phyloP scores from a whole-genome alignment of 2,329 filamentous ascomycete genomes.

The Dothidotthia symphoricarpi region DNA sequence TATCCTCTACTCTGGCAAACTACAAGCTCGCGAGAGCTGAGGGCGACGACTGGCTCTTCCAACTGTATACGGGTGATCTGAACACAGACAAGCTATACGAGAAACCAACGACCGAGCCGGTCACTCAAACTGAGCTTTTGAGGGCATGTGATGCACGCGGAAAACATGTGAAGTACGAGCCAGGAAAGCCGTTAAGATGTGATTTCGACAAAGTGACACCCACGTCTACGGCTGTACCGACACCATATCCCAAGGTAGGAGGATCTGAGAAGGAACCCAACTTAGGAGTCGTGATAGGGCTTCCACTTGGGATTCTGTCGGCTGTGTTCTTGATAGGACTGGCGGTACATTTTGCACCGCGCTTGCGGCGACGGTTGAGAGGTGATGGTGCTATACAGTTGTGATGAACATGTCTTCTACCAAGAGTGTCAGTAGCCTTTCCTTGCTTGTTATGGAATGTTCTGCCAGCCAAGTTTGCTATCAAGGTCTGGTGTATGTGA shows the following conservation, averaged over 20 bases:
- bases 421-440: too few relatives aligned
- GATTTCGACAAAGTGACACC: neutral
- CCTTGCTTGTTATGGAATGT: too few relatives aligned
- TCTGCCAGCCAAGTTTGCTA: too few relatives aligned
- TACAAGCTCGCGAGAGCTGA: constrained; percentile 3
- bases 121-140: neutral
- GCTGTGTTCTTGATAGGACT: neutral
- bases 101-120: neutral
- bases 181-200: neutral
- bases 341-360: neutral
- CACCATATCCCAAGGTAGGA: neutral
- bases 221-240: neutral
- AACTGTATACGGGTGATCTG: constrained; percentile 1
- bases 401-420: neutral
- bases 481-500: too few relatives aligned
- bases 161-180: constrained; percentile 1
- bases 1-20: neutral
- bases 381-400: constrained; percentile 1
- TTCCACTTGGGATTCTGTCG: neutral
- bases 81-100: neutral
- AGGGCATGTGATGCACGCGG: constrained; percentile 1
- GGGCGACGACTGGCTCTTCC: constrained; percentile 5
- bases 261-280: too few relatives aligned
- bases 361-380: neutral
- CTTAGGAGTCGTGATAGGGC: too few relatives aligned